Evolutionary conservation across 23 red algal species (phyloP).

Genomic region (Gracilaria gracilis): DNA sequence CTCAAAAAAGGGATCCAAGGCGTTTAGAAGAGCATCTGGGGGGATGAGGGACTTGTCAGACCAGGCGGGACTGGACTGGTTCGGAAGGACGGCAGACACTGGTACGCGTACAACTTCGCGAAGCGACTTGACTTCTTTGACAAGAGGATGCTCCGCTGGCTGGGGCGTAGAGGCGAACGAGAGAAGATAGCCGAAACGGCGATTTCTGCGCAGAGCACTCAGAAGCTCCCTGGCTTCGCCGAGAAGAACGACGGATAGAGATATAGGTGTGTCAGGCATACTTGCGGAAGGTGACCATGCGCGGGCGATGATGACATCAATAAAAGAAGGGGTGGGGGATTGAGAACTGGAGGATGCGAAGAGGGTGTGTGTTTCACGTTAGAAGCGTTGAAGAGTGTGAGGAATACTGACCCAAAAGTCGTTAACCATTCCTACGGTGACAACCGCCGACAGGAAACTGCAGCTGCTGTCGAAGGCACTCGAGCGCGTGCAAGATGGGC

Average conservation of each 20-base stretch:
- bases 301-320: neutral
- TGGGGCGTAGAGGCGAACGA: conserved; percentile 60
- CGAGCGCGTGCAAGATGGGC: no score
- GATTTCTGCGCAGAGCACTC: conserved; percentile 66
- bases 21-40: conserved; percentile 59
- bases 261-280: conserved; percentile 17
- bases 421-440: neutral
- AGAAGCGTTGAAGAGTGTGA: neutral
- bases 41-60: conserved; percentile 26
- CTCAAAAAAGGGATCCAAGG: conserved; percentile 76
- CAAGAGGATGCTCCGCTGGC: conserved; percentile 75
- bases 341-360: neutral
- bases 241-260: conserved; percentile 59
- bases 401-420: neutral
- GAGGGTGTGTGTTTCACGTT: neutral
- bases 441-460: neutral
- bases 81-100: neutral
- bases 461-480: no score
- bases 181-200: conserved; percentile 74
- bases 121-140: conserved; percentile 72
- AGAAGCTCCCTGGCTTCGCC: conserved; percentile 74
- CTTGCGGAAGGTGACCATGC: neutral
- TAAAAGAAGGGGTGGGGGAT: neutral
- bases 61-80: neutral
- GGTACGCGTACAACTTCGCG: conserved; percentile 59